These are phyloP conservation scores for Stagonosporopsis cucurbitacearum DNA, from an alignment of 2,329 filamentous ascomycete genomes.

Conservation along the genomic window DNA sequence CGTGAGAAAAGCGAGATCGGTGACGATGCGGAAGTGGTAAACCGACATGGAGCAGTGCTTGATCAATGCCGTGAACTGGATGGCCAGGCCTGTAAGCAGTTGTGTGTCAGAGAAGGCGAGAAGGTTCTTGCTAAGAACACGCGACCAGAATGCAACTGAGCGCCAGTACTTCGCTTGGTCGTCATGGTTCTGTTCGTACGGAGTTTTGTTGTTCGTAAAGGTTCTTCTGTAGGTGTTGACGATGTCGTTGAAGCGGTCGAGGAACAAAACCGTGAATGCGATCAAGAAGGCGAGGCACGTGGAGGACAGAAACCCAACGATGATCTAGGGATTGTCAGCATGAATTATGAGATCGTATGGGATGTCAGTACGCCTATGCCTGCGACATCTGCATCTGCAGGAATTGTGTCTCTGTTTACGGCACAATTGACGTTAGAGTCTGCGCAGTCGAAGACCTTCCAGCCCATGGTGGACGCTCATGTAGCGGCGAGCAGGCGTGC, in stretches of 20 bases:
- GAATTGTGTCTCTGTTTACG: conserved; percentile 18
- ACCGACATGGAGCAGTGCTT: conserved; percentile 41
- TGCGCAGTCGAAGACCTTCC: conserved; percentile 30
- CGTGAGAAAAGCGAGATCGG: conserved; percentile 40
- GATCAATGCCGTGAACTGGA: conserved; percentile 42
- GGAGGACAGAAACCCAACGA: conserved; percentile 37
- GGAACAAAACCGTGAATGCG: conserved; percentile 37
- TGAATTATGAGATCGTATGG: too few relatives aligned
- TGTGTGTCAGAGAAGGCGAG: conserved; percentile 42
- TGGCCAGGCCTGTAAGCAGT: conserved; percentile 39
- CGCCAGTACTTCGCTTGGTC: conserved; percentile 31
- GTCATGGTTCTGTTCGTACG: conserved; percentile 23
- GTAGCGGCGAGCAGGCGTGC: neutral
- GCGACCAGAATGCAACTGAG: conserved; percentile 38
- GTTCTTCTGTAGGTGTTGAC: conserved; percentile 24
- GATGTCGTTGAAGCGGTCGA: conserved; percentile 33
- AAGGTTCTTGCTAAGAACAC: conserved; percentile 41
- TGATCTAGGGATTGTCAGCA: conserved; percentile 26
- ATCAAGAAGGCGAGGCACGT: conserved; percentile 40
- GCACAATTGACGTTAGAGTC: conserved; percentile 22
- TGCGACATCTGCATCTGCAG: conserved; percentile 40
- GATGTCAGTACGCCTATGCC: conserved; percentile 32
- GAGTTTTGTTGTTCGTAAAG: conserved; percentile 19
- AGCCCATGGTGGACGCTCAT: conserved; percentile 16
- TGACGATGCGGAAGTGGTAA: conserved; percentile 41